These are phyloP conservation scores for Cladophialophora psammophila DNA, from an alignment of 2,329 filamentous ascomycete genomes.

Conservation along the genomic window DNA sequence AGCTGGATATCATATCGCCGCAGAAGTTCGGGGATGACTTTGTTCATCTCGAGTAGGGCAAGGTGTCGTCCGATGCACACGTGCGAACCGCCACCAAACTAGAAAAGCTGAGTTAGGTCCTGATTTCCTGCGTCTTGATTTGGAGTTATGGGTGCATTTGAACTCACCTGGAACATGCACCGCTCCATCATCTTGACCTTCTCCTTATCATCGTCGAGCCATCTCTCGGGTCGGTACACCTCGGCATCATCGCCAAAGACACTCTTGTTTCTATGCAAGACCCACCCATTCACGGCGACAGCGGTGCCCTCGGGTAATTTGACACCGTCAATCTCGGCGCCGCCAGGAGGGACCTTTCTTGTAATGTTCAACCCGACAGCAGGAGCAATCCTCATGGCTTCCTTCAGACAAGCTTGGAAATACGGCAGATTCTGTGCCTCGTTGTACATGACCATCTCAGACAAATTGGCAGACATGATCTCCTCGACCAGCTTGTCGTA, in stretches of 20 bases:
- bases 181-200: constrained; percentile 59
- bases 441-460: constrained; percentile 37
- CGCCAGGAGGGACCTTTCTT: constrained; percentile 38
- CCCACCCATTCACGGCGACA: constrained; percentile 46
- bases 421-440: constrained; percentile 38
- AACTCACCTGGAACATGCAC: constrained; percentile 62
- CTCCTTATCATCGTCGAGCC: constrained; percentile 46
- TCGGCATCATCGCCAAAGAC: constrained; percentile 52
- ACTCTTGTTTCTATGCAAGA: constrained; percentile 50
- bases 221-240: constrained; percentile 55
- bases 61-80: constrained; percentile 65
- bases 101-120: not conserved
- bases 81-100: constrained; percentile 63
- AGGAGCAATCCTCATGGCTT: constrained; percentile 40
- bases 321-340: constrained; percentile 35
- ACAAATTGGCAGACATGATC: constrained; percentile 41
- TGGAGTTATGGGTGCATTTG: not conserved
- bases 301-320: constrained; percentile 34
- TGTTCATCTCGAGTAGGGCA: constrained; percentile 66
- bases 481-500: constrained; percentile 58
- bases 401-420: constrained; percentile 39
- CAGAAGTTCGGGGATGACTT: constrained; percentile 63
- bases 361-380: constrained; percentile 43
- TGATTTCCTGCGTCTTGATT: not conserved
- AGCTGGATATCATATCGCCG: constrained; percentile 63